Percentiles rank a stretch among this genome's conserved stretches.
These are phyloP conservation scores for Tausonia pullulans DNA, from an alignment of 1,284 basidiomycete species.

Conservation along the genomic window DNA sequence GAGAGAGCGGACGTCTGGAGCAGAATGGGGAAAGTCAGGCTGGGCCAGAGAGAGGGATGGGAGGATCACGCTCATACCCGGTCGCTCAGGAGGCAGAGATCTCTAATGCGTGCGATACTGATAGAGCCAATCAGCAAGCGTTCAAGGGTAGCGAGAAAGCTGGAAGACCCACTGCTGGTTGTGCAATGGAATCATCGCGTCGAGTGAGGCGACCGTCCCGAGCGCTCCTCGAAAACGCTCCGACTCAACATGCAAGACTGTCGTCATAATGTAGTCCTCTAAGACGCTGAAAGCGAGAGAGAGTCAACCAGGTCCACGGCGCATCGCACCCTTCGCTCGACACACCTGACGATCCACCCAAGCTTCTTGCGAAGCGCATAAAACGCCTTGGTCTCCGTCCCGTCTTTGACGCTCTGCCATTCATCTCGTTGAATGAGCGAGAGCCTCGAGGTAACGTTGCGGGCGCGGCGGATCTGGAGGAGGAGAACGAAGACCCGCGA, in stretches of 20 bases:
- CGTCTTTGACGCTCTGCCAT: conserved; percentile 1
- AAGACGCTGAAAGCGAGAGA: neutral
- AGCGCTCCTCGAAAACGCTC: neutral
- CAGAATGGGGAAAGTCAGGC: too few species aligned
- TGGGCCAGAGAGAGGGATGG: neutral
- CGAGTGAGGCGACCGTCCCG: neutral
- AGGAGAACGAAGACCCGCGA: conserved; percentile 63
- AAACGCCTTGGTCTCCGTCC: conserved; percentile 3
- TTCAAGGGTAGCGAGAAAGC: neutral
- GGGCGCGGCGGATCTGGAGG: conserved; percentile 61
- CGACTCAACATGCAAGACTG: neutral
- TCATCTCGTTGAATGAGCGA: neutral
- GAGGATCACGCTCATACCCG: neutral
- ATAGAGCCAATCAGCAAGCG: neutral
- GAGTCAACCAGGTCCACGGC: too few species aligned
- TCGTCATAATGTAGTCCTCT: neutral
- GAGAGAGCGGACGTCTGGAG: neutral
- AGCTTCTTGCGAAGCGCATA: neutral
- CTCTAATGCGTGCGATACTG: neutral
- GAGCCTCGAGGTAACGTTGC: conserved; percentile 37
- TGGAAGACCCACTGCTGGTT: neutral
- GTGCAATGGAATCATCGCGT: conserved; percentile 5
- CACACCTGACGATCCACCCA: conserved; percentile 1
- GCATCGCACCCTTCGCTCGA: neutral
- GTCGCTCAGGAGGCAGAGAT: neutral